Evolutionary conservation across 805 yeast species (phyloP).

Genomic region (Lachancea dasiensis): DNA sequence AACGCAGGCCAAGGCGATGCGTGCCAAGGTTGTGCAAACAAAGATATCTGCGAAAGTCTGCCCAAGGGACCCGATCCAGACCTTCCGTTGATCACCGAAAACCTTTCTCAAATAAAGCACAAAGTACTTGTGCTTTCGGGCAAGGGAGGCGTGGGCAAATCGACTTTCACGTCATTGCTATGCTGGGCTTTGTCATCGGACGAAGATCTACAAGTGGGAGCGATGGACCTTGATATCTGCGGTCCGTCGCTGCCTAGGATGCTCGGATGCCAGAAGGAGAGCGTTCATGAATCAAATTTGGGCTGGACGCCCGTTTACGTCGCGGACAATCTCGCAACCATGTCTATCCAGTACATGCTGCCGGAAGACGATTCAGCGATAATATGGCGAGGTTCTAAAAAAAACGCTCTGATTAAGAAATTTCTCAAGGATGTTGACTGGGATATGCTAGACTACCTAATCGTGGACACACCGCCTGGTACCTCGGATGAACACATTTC

Average conservation of each 20-base stretch:
- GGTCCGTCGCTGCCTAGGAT: conserved; percentile 95
- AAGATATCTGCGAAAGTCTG: conserved; percentile 77
- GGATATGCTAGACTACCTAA: conserved; percentile 72
- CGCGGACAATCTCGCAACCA: conserved; percentile 88
- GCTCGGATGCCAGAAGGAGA: conserved; percentile 86
- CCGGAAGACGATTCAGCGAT: conserved; percentile 92
- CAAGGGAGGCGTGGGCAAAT: conserved; percentile 96
- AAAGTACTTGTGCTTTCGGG: conserved; percentile 80
- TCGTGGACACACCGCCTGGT: conserved; percentile 98
- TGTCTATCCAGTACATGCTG: conserved; percentile 92
- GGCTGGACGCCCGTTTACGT: conserved; percentile 98
- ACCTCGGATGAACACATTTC: conserved; percentile 96
- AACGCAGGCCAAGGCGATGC: conserved; percentile 92
- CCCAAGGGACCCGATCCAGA: conserved; percentile 97
- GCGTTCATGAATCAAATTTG: conserved; percentile 78
- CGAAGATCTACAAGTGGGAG: conserved; percentile 80
- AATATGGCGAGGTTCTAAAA: conserved; percentile 97
- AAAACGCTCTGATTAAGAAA: conserved; percentile 87
- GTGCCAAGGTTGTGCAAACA: conserved; percentile 92
- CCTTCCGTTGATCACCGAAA: conserved; percentile 62
- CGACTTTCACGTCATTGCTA: conserved; percentile 93
- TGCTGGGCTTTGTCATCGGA: conserved; percentile 92
- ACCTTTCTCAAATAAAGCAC: conserved; percentile 62
- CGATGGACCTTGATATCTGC: conserved; percentile 95
- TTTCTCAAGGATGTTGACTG: conserved; percentile 92